Base-by-base conservation (phyloP, 768 basidiomycete species). In the Filobasidium wieringae region DNA sequence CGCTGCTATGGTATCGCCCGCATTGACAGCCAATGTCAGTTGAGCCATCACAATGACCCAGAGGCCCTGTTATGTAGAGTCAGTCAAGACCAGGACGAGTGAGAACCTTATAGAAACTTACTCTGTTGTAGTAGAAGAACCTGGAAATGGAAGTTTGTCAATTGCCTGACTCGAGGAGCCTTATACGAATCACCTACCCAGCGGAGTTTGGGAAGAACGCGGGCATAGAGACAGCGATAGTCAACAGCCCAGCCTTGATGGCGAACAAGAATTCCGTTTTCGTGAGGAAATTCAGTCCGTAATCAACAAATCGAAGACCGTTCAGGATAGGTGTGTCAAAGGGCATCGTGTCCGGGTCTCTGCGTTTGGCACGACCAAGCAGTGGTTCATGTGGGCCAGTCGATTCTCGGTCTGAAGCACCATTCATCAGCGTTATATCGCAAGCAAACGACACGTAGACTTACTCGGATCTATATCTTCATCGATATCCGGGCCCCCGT, bases 211-310 rank as follows among this genome's bases (percentile, higher is more conserved):
- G 56, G 26, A 72, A 47, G 54, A 66, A 71, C 9, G 65, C 61
- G 1, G 71, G 71, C 33, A 70, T 40, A 26, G 65, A 63, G 12
- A 68, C 63, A 17, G 69, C 51, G 17, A 63, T 64, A 4, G 60
- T 64, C 33, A 73, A 39, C 3, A 69, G 50, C 7, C 60, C 68
- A 14, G 71, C 71, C 43, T 73, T 73, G 40, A 71, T 26, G 5
- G 68, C 67, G 49, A 67, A 73, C 64, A 70, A 64, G 27, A 68
- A 62, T 52, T 70, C 69, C 26, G 64, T 54, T 31, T 62, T 71
- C 6, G 60, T 43, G 2, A 68, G 51, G 12, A 67, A 54, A 22
- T 67, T 65, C 0, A 59, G 45, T n/a, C 65, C 39, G 8, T 31
- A 37, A 4, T 63, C 57, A 7, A 69, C 33, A 7, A 61, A 58